A percentile compares a stretch with the other conserved stretches of the same genome.
These are phyloP conservation scores for Aulographum hederae DNA, from an alignment of 2,329 filamentous ascomycete genomes.

Conservation along the genomic window DNA sequence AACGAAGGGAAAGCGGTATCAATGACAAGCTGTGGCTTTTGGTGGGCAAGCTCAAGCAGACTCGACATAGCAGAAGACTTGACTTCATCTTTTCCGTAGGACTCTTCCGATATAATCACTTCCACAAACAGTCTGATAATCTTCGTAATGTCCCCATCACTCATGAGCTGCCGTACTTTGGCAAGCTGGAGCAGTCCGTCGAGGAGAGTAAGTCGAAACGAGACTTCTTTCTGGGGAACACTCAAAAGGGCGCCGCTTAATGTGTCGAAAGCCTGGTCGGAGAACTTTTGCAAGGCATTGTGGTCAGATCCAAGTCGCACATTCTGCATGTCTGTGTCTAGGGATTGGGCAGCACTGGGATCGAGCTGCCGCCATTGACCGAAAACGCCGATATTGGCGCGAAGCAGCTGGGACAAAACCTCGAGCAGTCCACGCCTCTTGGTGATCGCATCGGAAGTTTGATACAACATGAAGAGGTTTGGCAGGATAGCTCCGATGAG, in stretches of 20 bases:
- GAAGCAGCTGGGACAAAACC: slow-evolving; percentile 37
- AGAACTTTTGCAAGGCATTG: slow-evolving; percentile 21
- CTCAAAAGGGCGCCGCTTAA: slow-evolving; percentile 24
- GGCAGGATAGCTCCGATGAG: slow-evolving; percentile 38
- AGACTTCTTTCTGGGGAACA: slow-evolving; percentile 28
- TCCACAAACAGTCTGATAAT: slow-evolving; percentile 43
- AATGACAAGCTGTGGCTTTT: slow-evolving; percentile 43
- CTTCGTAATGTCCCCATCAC: slow-evolving; percentile 22
- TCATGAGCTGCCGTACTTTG: slow-evolving; percentile 20
- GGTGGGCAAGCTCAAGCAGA: slow-evolving; percentile 41
- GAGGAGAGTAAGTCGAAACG: slow-evolving; percentile 27
- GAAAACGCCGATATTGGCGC: slow-evolving; percentile 37
- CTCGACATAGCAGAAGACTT: slow-evolving; percentile 39
- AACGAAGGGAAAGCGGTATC: slow-evolving; percentile 49
- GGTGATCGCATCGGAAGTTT: slow-evolving; percentile 40
- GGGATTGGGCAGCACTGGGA: slow-evolving; percentile 11
- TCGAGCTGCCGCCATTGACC: slow-evolving; percentile 33
- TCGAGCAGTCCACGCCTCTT: slow-evolving; percentile 46
- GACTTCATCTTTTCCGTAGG: slow-evolving; percentile 35
- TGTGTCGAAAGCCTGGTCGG: slow-evolving; percentile 21
- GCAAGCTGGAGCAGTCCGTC: slow-evolving; percentile 25
- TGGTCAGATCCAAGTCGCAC: too few species aligned
- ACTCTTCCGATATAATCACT: slow-evolving; percentile 40
- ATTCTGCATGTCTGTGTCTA: slow-evolving; percentile 9
- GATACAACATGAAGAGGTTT: slow-evolving; percentile 39